These are phyloP conservation scores for Talaromyces sp. DNA, from an alignment of 2,329 filamentous ascomycete species.

Conservation along the genomic window DNA sequence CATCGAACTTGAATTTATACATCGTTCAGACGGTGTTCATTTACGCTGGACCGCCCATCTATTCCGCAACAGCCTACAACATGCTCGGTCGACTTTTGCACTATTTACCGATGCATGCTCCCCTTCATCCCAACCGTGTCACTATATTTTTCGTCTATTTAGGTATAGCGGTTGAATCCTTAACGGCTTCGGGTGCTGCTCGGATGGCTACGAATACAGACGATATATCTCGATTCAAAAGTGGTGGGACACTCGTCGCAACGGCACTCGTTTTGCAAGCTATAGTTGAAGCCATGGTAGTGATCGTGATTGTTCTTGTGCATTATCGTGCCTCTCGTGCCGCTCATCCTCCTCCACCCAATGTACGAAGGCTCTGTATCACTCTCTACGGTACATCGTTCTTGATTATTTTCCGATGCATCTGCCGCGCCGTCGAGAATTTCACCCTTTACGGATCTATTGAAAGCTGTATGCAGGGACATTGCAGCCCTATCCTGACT, in stretches of 20 bases:
- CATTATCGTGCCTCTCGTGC: conserved; percentile 26
- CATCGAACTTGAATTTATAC: conserved; percentile 26
- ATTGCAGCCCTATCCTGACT: conserved; percentile 18
- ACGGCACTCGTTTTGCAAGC: conserved; percentile 29
- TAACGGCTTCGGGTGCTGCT: conserved; percentile 30
- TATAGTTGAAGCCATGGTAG: conserved; percentile 27
- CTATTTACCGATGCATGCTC: conserved; percentile 37
- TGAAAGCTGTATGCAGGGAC: conserved; percentile 17
- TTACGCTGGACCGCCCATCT: conserved; percentile 33
- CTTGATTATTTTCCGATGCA: conserved; percentile 31
- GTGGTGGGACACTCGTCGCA: conserved; percentile 25
- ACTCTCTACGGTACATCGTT: conserved; percentile 34
- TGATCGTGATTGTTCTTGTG: conserved; percentile 24
- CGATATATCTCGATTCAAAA: conserved; percentile 18
- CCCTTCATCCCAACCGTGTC: conserved; percentile 33
- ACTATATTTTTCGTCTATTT: conserved; percentile 34
- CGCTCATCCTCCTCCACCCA: conserved; percentile 21
- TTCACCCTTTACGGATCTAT: conserved; percentile 24
- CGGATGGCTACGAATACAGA: conserved; percentile 20
- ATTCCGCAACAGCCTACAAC: conserved; percentile 35
- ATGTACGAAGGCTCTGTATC: conserved; percentile 29
- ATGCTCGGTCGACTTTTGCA: conserved; percentile 34
- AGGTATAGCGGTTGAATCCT: conserved; percentile 29
- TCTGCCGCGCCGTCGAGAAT: conserved; percentile 33
- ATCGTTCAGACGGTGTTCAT: conserved; percentile 34